Percentiles rank a stretch among this genome's conserved stretches.
phyloP scores from a whole-genome alignment of 352 stramenopile species.

The Phytophthora kernoviae region DNA sequence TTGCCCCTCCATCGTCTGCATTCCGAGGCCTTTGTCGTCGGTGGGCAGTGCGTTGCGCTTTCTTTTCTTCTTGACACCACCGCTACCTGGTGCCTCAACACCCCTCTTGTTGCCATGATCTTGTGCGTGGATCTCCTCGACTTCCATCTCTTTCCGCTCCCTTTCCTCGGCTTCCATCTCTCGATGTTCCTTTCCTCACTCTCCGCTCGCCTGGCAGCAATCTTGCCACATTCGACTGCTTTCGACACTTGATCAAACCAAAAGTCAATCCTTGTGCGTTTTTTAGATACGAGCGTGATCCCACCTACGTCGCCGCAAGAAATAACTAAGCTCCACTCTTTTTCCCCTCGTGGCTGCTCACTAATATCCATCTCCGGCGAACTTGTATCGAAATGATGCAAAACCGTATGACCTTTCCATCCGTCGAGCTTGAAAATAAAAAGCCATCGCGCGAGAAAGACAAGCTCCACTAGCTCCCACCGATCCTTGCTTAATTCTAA shows the following conservation, averaged over 20 bases:
- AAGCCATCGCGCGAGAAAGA: slow-evolving; percentile 38
- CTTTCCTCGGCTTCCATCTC: slow-evolving; percentile 28
- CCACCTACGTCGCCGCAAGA: slow-evolving; percentile 1
- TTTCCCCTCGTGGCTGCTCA: slow-evolving; percentile 31
- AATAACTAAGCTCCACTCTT: slow-evolving; percentile 53
- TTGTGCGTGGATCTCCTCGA: slow-evolving; percentile 19
- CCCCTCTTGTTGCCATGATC: not conserved
- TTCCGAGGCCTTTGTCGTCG: slow-evolving; percentile 2
- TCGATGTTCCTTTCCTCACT: slow-evolving; percentile 23
- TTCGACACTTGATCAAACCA: slow-evolving; percentile 67
- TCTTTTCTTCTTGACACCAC: slow-evolving; percentile 25
- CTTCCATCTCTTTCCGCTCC: slow-evolving; percentile 26
- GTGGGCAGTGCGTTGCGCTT: slow-evolving; percentile 5
- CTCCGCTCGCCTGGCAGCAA: slow-evolving; percentile 14
- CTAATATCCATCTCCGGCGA: slow-evolving; percentile 27
- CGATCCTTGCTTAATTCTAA: slow-evolving; percentile 6
- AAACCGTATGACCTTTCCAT: slow-evolving; percentile 37
- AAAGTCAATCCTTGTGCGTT: slow-evolving; percentile 55
- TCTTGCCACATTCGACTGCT: slow-evolving; percentile 28
- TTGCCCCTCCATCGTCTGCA: not conserved
- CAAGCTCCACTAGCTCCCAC: slow-evolving; percentile 53
- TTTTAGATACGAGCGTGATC: slow-evolving; percentile 43
- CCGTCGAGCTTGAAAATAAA: slow-evolving; percentile 47
- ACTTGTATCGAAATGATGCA: slow-evolving; percentile 31
- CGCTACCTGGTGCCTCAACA: slow-evolving; percentile 4